Base-by-base conservation (phyloP, 768 basidiomycete species). In the Scleroderma bovista region DNA sequence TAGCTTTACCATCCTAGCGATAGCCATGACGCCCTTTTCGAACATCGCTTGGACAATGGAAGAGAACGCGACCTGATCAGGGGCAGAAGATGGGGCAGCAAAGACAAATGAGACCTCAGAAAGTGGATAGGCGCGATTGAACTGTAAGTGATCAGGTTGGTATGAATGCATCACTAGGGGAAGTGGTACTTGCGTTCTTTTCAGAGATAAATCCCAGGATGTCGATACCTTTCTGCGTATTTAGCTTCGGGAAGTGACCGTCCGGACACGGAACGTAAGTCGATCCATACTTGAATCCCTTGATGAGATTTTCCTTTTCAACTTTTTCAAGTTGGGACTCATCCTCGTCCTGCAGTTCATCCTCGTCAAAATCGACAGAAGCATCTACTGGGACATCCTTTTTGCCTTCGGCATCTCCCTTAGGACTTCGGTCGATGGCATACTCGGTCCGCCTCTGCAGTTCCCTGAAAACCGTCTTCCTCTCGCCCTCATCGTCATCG, bases 251-350 rank as follows among this genome's bases (percentile, higher is more conserved):
- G 58, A 93, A 95, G 47, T 84, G 82, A n/a, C 83, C 89, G 46
- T 91, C 89, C 2, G 89, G 87, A 66, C 86, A 85, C 1, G 90
- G 91, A 3, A 81, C 86, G 66, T 91, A 93, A 1, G 88, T 86
- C 2, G 90, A 78, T 17, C 94, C 94, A 60, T 96, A 95, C 68
- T 88, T 88, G 73, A 88, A 94, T 2, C 90, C 92, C 55, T 75
- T 71, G 20, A 90, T 73, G 8, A 93, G 80, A 33, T 92, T 78
- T 57, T 90, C 86, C 66, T 86, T 86, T 62, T 88, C 84, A 6
- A 89, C 79, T 52, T 76, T 78, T 58, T 79, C 75, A 22, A 72
- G 50, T 15, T 62, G 64, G 67, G 71, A 64, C 20, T 70, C 71
- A 16, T 66, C 63, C 12, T 67, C 69, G 8, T 58, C 50, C 15